Evolutionary conservation across 169 alveolate genomes (phyloP), one percentile per base, ranked within the genome.

Genomic region (Babesia ovis): DNA sequence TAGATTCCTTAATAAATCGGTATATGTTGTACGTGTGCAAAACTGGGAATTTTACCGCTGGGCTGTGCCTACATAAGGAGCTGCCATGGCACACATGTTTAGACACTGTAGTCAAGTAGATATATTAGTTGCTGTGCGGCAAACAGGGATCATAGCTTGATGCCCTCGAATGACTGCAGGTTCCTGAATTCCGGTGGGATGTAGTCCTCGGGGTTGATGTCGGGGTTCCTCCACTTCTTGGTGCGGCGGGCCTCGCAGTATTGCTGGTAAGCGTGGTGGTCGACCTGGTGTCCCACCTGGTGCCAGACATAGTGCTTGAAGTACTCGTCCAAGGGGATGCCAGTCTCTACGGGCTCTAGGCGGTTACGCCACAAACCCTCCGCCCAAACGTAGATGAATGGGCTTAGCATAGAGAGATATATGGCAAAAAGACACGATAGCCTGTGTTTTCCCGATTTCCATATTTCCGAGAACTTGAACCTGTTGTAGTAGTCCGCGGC

Each of bases 221-320:
- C 88, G 27, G 90, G 91, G 67, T 89, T 85, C 45, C 95, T 56
- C 92, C 94, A 92, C 80, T 90, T 87, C 46, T 75, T 83, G 54
- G 95, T 89, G 57, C 95, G 84, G 53, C 95, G 72, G 34, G 95
- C 95, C 83, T 92, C 95, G 55, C 86, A 75, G 71, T 92, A 92
- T 56, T 92, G 95, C 39, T 83, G 83, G 61, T 82, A 92, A 59
- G 95, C 94, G 57, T 92, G 95, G 85, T 90, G 95, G 58, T 90
- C 95, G 29, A 92, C 66, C 53, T 85, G 84, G 51, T 82, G 93
- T 35, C 95, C 95, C 53, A 79, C 85, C 56, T 85, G 82, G 67
- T 92, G 94, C 95, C 95, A 92, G 6, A 66, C 75, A 66, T 67
- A 74, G 83, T 88, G 91, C 45, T 88, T 88, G 62, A 74, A 73